These are phyloP conservation scores for Tausonia pullulans DNA, from an alignment of 1,284 basidiomycete species.

Conservation along the genomic window DNA sequence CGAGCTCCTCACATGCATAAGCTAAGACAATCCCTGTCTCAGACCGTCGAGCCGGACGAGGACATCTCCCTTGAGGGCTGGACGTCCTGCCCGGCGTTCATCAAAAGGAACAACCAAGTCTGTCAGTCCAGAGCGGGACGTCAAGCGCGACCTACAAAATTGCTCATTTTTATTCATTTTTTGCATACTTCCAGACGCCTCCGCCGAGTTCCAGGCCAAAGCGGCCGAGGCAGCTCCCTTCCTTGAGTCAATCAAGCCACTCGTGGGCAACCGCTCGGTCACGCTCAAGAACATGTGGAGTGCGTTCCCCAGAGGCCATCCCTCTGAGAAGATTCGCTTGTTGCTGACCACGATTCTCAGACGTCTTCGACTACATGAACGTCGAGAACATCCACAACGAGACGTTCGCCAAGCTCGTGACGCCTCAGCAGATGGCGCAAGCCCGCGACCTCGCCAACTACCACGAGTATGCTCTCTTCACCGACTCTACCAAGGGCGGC, in stretches of 20 bases:
- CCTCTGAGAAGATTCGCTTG: conserved; percentile 25
- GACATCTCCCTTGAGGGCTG: conserved; percentile 73
- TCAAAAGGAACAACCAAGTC: conserved; percentile 5
- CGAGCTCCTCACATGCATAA: background rate
- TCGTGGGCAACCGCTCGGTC: conserved; percentile 55
- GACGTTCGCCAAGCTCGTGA: conserved; percentile 39
- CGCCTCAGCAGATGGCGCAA: conserved; percentile 39
- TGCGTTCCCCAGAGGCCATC: conserved; percentile 40
- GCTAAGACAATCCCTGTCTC: conserved; percentile 38
- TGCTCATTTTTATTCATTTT: no score
- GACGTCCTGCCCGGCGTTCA: conserved; percentile 47
- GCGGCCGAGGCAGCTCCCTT: conserved; percentile 49
- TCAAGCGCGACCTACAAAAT: no score
- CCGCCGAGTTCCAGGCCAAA: conserved; percentile 46
- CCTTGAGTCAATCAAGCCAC: conserved; percentile 51
- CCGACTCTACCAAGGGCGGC: conserved; percentile 47
- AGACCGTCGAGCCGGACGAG: conserved; percentile 70
- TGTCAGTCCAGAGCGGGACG: background rate
- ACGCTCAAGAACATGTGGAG: conserved; percentile 33
- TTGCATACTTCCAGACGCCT: conserved; percentile 12
- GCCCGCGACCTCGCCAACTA: conserved; percentile 59
- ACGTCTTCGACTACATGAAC: conserved; percentile 47
- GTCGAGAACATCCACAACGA: conserved; percentile 64
- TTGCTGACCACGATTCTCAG: background rate
- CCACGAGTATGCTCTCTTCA: conserved; percentile 68